Base-by-base conservation (phyloP, 257 asterid genomes). In the Penstemon newberryi region DNA sequence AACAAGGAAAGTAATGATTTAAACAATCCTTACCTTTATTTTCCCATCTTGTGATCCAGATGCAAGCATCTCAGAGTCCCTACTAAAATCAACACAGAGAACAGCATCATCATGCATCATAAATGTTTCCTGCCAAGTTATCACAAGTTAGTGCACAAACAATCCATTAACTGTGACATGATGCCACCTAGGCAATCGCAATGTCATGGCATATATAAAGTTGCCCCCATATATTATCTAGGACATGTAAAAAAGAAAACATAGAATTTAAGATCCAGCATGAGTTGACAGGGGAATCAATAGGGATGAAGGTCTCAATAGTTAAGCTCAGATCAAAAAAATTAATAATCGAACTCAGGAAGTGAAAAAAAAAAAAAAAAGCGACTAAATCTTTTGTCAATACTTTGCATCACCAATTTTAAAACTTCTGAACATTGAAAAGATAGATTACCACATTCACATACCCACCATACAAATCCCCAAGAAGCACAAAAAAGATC, bases 21-120 rank as follows among this genome's bases (percentile, higher is more conserved):
- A 71, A 54, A 60, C 5, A 8, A 54, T 40, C 12, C 65, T 72
- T 65, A 84, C 99, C 97, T 93, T 93, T 74, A 93, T 89, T 82
- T 89, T 90, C 74, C 99, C 99, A 85, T 93, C 99, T 77, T 88
- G 95, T 54, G 97, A 89, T 56, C 99, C 99, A 76, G 97, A 88
- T 44, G 95, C 99, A 79, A 93, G 86, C 96, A 93, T 81, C 85
- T 93, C 97, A 40, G 99, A 93, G 82, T 93, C 99, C 77, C 96
- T 82, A 79, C 99, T 93, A 80, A 93, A 93, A 77, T 93, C 96
- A 79, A 90, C 91, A 80, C 91, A 90, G 12, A 90, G 89, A 72
- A 93, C 97, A 57, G 97, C 81, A 59, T 88, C 99, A 74, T 93
- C 97, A 68, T 93, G 97, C 99, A 93, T 93, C 99, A 93, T 93